Evolutionary conservation across 2,329 filamentous ascomycete genomes (phyloP).

Genomic region (Alternaria alternata): DNA sequence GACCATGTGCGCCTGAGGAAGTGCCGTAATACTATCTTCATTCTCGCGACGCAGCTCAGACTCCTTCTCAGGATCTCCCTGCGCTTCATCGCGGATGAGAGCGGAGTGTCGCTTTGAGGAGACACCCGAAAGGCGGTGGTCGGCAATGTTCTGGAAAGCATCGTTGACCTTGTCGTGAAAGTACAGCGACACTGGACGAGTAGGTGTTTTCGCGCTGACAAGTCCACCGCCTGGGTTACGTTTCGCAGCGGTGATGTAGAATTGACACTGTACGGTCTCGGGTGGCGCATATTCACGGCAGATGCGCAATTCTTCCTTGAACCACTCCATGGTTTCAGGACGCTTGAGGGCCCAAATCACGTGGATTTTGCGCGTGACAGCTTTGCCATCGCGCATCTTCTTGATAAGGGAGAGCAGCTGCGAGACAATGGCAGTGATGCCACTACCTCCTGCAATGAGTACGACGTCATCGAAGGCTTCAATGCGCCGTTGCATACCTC

Average conservation of each 20-base stretch:
- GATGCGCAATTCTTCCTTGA: conserved; percentile 91
- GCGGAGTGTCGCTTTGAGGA: conserved; percentile 74
- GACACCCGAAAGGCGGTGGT: conserved; percentile 64
- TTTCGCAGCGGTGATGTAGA: conserved; percentile 86
- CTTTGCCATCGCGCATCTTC: conserved; percentile 92
- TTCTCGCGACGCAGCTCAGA: conserved; percentile 81
- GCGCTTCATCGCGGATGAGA: conserved; percentile 81
- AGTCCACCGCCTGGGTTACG: conserved; percentile 59
- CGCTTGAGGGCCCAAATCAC: conserved; percentile 95
- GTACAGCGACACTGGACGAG: conserved; percentile 72
- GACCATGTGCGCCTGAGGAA: conserved; percentile 66
- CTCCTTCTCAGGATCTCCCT: conserved; percentile 79
- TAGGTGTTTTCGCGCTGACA: conserved; percentile 61
- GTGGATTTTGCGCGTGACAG: conserved; percentile 87
- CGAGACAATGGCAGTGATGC: conserved; percentile 91
- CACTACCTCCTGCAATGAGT: conserved; percentile 90
- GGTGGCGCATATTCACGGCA: conserved; percentile 89
- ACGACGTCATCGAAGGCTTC: conserved; percentile 94
- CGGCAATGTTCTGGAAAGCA: conserved; percentile 85
- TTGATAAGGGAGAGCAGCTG: conserved; percentile 95
- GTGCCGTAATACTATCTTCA: conserved; percentile 82
- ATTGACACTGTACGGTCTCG: conserved; percentile 89
- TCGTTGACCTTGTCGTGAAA: conserved; percentile 89
- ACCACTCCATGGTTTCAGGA: conserved; percentile 96
- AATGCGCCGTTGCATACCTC: conserved; percentile 88